phyloP scores from a whole-genome alignment of 768 basidiomycete genomes.

The Lactarius akahatsu region DNA sequence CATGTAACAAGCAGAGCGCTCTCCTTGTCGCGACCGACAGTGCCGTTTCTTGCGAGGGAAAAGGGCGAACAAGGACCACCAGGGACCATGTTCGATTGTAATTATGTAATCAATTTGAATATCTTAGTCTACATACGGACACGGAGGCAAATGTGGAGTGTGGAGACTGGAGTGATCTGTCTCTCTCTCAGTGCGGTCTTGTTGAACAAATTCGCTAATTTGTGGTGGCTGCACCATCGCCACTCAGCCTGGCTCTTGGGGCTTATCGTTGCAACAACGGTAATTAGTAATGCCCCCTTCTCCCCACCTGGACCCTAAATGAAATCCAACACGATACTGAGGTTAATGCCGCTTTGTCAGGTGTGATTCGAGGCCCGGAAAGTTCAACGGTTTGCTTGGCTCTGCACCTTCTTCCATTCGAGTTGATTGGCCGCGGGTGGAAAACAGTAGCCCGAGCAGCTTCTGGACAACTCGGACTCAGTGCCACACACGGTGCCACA shows the following conservation, averaged over 20 bases:
- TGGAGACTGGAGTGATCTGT: background rate
- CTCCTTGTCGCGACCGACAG: constrained; percentile 16
- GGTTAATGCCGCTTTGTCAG: background rate
- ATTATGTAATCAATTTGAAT: constrained; percentile 16
- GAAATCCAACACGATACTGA: background rate
- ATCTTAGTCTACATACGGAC: background rate
- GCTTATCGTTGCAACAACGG: background rate
- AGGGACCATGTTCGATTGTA: constrained; percentile 5
- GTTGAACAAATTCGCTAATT: background rate
- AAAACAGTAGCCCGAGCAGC: background rate
- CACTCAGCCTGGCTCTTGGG: background rate
- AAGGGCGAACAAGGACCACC: background rate
- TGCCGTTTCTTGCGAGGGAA: constrained; percentile 4
- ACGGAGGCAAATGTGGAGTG: background rate
- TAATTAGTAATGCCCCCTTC: background rate
- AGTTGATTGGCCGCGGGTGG: background rate
- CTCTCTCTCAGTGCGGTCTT: no score
- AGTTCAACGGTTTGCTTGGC: background rate
- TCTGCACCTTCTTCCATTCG: background rate
- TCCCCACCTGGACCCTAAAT: background rate
- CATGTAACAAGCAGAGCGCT: constrained; percentile 26
- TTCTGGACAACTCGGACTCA: background rate
- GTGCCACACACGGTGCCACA: no score
- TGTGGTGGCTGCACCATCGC: background rate
- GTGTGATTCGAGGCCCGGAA: background rate